Conservation (phyloP, 345 rosid genomes). For the Gossypium thurberi region DNA sequence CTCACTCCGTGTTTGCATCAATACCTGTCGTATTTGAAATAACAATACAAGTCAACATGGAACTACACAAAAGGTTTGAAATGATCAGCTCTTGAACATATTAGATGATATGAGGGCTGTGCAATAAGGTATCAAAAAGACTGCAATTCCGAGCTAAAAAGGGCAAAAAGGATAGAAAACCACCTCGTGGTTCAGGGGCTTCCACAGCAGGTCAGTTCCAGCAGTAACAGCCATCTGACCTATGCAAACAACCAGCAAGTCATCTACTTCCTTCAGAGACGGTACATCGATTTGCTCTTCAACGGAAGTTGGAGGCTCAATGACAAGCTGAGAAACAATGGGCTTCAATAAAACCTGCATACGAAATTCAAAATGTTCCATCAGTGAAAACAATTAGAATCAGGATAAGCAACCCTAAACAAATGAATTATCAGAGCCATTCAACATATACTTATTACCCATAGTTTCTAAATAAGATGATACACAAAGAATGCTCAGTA, state of each 20-base stretch:
- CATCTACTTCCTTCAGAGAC: constrained; percentile 68
- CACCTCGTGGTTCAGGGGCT: constrained; percentile 92
- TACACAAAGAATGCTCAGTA: background rate
- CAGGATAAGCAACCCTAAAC: background rate
- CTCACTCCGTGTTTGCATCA: constrained; percentile 90
- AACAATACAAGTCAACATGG: background rate
- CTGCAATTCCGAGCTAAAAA: background rate
- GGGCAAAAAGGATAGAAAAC: background rate
- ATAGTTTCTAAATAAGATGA: background rate
- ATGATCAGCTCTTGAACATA: background rate
- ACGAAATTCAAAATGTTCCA: background rate
- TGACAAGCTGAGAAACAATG: constrained; percentile 60
- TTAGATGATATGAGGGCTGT: background rate
- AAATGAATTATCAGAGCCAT: background rate
- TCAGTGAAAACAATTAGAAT: constrained; percentile 11
- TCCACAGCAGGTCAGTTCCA: constrained; percentile 87
- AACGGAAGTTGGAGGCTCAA: constrained; percentile 53
- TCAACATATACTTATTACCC: background rate
- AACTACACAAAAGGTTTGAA: background rate
- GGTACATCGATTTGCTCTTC: constrained; percentile 55
- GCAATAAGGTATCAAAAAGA: background rate
- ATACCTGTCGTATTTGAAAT: constrained; percentile 37
- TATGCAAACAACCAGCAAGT: constrained; percentile 55
- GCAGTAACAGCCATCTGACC: constrained; percentile 96
- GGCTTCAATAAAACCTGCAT: constrained; percentile 82